Evolutionary conservation across 306 rosid genomes (phyloP).

Genomic region (Alnus rubra): DNA sequence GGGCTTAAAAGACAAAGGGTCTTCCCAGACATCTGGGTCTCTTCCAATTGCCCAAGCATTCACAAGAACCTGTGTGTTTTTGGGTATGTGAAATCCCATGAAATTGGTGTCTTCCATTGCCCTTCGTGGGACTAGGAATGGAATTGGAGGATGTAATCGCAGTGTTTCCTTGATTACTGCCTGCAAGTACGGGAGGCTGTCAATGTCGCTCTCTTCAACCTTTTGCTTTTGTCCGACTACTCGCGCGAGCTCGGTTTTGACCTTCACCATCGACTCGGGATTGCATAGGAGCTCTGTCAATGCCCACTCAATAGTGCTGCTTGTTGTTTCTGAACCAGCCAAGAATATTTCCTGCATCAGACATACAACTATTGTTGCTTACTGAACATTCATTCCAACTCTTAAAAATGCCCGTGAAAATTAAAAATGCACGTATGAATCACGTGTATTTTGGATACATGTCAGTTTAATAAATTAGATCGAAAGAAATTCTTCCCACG

Average conservation of each 20-base stretch:
- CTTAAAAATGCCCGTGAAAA: no score
- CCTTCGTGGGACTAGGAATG: conserved; percentile 52
- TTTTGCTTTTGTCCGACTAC: conserved; percentile 32
- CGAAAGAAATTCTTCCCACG: no score
- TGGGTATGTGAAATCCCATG: conserved; percentile 49
- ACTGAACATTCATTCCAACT: no score
- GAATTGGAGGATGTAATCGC: conserved; percentile 58
- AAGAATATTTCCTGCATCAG: conserved; percentile 50
- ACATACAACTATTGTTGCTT: background rate
- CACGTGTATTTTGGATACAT: no score
- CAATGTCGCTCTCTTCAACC: conserved; percentile 57
- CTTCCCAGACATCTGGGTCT: conserved; percentile 55
- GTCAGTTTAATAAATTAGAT: no score
- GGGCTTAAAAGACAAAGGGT: conserved; percentile 41
- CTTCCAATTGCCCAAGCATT: conserved; percentile 66
- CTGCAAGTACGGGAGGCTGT: conserved; percentile 43
- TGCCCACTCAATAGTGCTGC: conserved; percentile 59
- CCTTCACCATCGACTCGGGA: conserved; percentile 23
- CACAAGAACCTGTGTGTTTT: conserved; percentile 54
- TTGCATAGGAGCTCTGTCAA: conserved; percentile 46
- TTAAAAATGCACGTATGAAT: no score
- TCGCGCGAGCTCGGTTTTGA: conserved; percentile 37
- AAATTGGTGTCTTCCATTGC: conserved; percentile 38
- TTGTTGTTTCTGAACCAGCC: conserved; percentile 65
- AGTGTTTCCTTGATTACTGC: conserved; percentile 51